Conservation (phyloP, 1,284 basidiomycete species). For the Melampsora occidentalis region DNA sequence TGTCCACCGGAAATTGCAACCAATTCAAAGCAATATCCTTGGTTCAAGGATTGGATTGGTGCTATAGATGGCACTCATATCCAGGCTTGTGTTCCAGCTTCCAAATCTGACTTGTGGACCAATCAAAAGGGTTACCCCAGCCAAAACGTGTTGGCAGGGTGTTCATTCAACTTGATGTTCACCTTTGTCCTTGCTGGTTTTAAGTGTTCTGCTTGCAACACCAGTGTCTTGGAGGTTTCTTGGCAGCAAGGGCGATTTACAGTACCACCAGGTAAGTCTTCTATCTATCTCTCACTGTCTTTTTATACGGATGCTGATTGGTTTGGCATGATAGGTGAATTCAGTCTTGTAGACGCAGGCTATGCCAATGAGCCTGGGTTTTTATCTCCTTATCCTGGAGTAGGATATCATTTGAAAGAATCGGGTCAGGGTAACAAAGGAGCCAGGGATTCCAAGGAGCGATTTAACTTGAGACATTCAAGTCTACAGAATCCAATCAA, state of each 20-base stretch:
- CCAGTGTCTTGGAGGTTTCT: conserved; percentile 50
- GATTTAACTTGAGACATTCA: not conserved
- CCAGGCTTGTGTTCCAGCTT: conserved; percentile 46
- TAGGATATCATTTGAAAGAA: not conserved
- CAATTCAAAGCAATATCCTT: conserved; percentile 45
- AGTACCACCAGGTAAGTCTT: conserved; percentile 1
- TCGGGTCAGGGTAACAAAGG: not conserved
- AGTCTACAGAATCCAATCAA: not conserved
- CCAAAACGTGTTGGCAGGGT: conserved; percentile 53
- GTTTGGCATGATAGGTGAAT: not conserved
- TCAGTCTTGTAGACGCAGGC: not conserved
- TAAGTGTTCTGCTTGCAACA: conserved; percentile 55
- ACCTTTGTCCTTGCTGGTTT: conserved; percentile 54
- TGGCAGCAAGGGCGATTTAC: conserved; percentile 38
- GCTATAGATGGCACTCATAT: conserved; percentile 53
- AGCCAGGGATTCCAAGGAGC: not conserved
- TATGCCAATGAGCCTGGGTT: not conserved
- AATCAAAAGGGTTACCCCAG: conserved; percentile 51
- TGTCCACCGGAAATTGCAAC: not conserved
- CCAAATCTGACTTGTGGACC: conserved; percentile 45
- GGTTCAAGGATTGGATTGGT: conserved; percentile 51
- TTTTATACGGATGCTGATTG: not conserved
- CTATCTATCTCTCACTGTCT: not conserved
- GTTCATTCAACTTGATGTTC: conserved; percentile 51
- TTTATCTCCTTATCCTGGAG: not conserved